Percentiles rank a stretch among this genome's conserved stretches.
These are phyloP conservation scores for Malus hybrid DNA, from an alignment of 331 rosid genomes.

Conservation along the genomic window DNA sequence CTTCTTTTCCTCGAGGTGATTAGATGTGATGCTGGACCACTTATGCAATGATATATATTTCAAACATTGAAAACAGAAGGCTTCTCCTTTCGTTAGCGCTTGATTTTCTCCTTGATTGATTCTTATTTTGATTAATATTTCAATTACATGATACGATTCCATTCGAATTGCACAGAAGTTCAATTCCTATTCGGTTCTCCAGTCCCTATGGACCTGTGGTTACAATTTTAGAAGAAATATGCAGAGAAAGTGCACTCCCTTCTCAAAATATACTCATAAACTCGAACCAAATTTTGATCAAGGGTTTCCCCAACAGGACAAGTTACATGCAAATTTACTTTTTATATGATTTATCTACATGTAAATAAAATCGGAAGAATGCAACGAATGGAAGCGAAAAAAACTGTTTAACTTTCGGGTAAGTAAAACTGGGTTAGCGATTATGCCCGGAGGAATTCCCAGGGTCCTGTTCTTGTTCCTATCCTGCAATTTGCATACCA, in stretches of 20 bases:
- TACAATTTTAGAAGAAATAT: neutral
- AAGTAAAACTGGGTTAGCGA: neutral
- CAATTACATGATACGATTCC: neutral
- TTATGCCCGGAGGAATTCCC: constrained; percentile 53
- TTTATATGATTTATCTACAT: neutral
- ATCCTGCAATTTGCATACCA: constrained; percentile 41
- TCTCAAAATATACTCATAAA: neutral
- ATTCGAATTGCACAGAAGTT: neutral
- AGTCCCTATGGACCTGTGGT: neutral
- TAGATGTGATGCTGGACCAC: constrained; percentile 10
- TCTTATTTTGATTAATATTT: too few relatives aligned
- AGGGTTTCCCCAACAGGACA: neutral
- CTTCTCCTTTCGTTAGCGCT: neutral
- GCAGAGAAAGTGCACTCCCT: neutral
- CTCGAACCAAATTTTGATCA: neutral
- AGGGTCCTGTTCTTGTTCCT: constrained; percentile 86
- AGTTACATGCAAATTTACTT: neutral
- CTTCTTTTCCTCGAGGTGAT: neutral
- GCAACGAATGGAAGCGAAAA: neutral
- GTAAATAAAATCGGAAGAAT: neutral
- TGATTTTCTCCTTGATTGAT: too few relatives aligned
- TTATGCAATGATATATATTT: neutral
- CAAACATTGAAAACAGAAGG: too few relatives aligned
- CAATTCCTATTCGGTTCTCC: neutral
- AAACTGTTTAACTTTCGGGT: neutral